Conservation (phyloP, 73 alveolate genomes). For the Paramecium biaurelia region DNA sequence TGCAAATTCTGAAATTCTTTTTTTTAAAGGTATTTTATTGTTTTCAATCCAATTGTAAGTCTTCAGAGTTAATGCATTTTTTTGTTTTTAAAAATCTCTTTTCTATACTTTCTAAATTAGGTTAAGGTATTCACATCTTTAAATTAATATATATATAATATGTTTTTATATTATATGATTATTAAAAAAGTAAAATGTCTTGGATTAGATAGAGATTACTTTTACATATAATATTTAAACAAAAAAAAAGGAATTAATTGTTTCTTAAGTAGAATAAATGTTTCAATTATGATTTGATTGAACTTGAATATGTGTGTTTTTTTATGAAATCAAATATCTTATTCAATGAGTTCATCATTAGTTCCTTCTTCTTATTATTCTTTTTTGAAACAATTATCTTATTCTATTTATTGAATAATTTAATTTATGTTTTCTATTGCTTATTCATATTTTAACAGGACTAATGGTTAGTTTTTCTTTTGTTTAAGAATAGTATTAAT, state of each 20-base stretch:
- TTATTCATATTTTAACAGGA: not conserved
- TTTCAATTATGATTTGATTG: not conserved
- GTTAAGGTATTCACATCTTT: constrained; percentile 11
- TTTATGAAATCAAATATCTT: constrained; percentile 13
- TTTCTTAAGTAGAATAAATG: not conserved
- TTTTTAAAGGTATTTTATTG: not conserved
- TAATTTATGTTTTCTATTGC: not conserved
- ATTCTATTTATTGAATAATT: not conserved
- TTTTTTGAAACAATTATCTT: not conserved
- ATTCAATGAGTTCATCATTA: constrained; percentile 3
- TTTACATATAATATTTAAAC: not conserved
- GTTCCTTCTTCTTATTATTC: constrained; percentile 22
- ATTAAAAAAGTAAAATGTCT: too few species aligned
- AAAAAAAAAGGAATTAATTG: not conserved
- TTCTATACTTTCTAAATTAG: not conserved
- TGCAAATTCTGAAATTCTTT: not conserved
- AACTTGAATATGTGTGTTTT: not conserved
- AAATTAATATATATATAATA: too few species aligned
- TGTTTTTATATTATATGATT: too few species aligned
- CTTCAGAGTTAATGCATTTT: not conserved
- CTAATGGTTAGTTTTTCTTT: not conserved
- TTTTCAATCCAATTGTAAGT: not conserved
- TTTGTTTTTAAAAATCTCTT: not conserved
- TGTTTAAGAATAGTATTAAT: not conserved
- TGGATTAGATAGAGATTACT: too few species aligned